These are phyloP conservation scores for Sphaerobolus stellatus DNA, from an alignment of 1,284 basidiomycete genomes.

Conservation along the genomic window DNA sequence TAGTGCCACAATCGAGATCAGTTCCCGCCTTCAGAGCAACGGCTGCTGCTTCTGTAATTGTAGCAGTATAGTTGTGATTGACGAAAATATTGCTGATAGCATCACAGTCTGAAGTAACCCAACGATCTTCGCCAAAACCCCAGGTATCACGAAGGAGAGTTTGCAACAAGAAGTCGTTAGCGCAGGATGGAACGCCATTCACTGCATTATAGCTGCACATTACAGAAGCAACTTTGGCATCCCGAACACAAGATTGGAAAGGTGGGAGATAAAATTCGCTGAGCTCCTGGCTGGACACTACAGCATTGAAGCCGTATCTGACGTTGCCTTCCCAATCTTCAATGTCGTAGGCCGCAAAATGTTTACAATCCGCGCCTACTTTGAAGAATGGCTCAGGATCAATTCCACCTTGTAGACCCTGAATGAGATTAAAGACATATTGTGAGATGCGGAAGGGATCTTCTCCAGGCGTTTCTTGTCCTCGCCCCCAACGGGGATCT, in stretches of 20 bases:
- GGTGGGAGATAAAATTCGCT: constrained; percentile 54
- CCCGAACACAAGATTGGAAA: constrained; percentile 57
- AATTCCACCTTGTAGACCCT: constrained; percentile 55
- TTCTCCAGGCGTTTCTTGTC: constrained; percentile 61
- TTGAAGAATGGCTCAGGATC: constrained; percentile 51
- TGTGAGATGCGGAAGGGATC: constrained; percentile 52
- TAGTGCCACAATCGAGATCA: constrained; percentile 53
- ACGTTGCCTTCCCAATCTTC: constrained; percentile 52
- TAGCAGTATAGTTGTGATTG: constrained; percentile 47
- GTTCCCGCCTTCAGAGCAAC: constrained; percentile 53
- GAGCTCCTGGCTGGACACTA: constrained; percentile 54
- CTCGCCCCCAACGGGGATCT: constrained; percentile 60
- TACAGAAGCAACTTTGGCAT: constrained; percentile 54
- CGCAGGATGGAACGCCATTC: constrained; percentile 56
- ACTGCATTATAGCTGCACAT: constrained; percentile 65
- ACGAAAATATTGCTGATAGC: constrained; percentile 46
- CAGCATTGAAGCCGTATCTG: constrained; percentile 50
- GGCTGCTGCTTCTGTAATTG: constrained; percentile 46
- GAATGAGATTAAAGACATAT: constrained; percentile 53
- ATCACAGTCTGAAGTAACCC: constrained; percentile 49
- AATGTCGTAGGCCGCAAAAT: constrained; percentile 57
- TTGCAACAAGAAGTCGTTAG: constrained; percentile 51
- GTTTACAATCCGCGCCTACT: constrained; percentile 55
- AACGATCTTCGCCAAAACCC: constrained; percentile 49
- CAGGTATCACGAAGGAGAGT: constrained; percentile 50